Base-by-base conservation (phyloP, 2,329 filamentous ascomycete genomes). In the Scedosporium aurantiacum region DNA sequence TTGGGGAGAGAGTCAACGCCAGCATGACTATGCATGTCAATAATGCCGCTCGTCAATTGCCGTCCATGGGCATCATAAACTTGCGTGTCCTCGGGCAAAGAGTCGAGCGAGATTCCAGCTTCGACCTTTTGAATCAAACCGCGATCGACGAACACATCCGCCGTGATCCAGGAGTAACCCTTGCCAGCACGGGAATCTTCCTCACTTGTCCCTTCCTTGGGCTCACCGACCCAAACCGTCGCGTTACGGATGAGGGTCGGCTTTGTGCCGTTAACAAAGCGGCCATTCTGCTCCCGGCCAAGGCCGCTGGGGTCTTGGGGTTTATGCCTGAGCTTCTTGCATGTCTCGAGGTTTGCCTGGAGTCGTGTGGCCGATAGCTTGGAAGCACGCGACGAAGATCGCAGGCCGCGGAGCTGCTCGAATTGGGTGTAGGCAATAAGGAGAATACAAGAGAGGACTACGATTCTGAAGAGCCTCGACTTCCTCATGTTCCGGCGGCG, bases 1-100 rank as follows among this genome's bases (percentile, higher is more conserved):
- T 68, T 69, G 0, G 86, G 85, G n/a, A 88, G 71, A 16, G 79
- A 76, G 32, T 79, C 75, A 0, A 87, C 80, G 6, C 85, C 84
- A 1, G 84, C 79, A 68, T 89, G 87, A 40, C 80, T 84, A 71
- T 90, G 86, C 83, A 89, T 88, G 67, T 89, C 87, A 57, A 89
- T 82, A 66, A 89, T 84, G 16, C 86, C 87, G 6, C 79, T 78
- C 0, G 87, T 89, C 21, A 89, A 73, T 62, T 79, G 82, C 2
- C 83, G 79, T 1, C 86, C 85, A 27, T 77, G 70, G 4, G 83
- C 85, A 60, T 88, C 76, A 68, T 78, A 86, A 7, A 85, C 67
- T 4, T 80, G 64, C 0, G 75, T 77, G 57, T 81, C 75, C 2
- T 76, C 67, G 1, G 82, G 73, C 27, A 87, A 67, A 0, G 71